Percentiles rank a stretch among this genome's conserved stretches.
These are phyloP conservation scores for Macrocybe gigantea DNA, from an alignment of 768 basidiomycete species.

Conservation along the genomic window DNA sequence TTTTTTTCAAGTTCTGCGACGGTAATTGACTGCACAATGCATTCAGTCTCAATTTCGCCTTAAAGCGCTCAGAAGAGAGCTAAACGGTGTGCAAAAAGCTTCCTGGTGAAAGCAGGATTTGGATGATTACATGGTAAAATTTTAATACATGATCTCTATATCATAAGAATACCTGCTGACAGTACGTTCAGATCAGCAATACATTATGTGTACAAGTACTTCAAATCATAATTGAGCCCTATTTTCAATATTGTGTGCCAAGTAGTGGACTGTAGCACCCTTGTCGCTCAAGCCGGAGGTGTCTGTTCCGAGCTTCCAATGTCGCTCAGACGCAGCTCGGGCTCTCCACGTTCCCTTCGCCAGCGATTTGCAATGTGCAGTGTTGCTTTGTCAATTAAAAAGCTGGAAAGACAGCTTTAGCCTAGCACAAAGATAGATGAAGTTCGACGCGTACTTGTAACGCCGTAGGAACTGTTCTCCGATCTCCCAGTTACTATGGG, in stretches of 20 bases:
- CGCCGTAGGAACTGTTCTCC: constrained; percentile 76
- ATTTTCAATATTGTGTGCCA: neutral
- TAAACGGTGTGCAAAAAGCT: constrained; percentile 86
- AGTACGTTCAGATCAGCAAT: no score
- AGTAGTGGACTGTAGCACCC: no score
- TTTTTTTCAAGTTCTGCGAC: no score
- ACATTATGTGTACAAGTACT: no score
- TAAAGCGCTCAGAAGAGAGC: constrained; percentile 74
- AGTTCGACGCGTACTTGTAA: constrained; percentile 55
- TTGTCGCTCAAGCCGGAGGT: constrained; percentile 10
- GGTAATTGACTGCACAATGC: no score
- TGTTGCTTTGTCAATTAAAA: constrained; percentile 70
- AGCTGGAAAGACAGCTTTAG: constrained; percentile 36
- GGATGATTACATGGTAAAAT: neutral
- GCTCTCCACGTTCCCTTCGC: constrained; percentile 78
- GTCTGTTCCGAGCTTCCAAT: constrained; percentile 33
- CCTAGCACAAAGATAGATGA: neutral
- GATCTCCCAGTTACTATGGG: constrained; percentile 88
- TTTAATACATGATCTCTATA: neutral
- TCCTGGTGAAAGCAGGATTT: constrained; percentile 59
- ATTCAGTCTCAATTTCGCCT: constrained; percentile 83
- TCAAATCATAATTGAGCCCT: neutral
- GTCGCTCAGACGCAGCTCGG: constrained; percentile 56
- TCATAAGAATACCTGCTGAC: no score
- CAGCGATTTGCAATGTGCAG: constrained; percentile 78